These are phyloP conservation scores for Amanita rimosa DNA, from an alignment of 768 basidiomycete species.

Conservation along the genomic window DNA sequence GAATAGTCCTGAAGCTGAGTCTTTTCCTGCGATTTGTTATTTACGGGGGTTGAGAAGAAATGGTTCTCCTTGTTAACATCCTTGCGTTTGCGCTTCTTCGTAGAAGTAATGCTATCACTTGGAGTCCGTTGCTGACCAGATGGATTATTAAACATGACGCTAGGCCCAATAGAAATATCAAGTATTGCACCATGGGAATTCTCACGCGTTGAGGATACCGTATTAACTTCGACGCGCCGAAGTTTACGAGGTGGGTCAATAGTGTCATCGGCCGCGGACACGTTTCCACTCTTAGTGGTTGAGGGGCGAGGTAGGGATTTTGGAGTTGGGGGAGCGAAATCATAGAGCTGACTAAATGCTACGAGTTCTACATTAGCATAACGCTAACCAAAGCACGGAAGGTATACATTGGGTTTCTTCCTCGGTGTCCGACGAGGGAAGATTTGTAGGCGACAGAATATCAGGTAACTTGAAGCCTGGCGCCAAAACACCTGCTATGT, in stretches of 20 bases:
- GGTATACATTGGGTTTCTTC: slow-evolving; percentile 11
- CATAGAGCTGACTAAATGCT: neutral
- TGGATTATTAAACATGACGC: neutral
- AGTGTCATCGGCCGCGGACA: neutral
- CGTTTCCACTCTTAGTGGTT: neutral
- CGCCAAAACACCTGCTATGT: neutral
- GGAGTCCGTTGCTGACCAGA: neutral
- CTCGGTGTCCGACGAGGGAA: slow-evolving; percentile 14
- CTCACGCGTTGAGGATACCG: neutral
- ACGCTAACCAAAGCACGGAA: neutral
- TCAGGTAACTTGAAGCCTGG: slow-evolving; percentile 14
- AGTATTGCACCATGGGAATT: neutral
- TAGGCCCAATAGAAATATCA: neutral
- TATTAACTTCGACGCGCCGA: slow-evolving; percentile 1
- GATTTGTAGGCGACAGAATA: neutral
- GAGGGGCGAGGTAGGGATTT: neutral
- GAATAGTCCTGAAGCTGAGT: slow-evolving; percentile 28
- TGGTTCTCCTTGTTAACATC: slow-evolving; percentile 13
- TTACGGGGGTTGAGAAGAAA: slow-evolving; percentile 13
- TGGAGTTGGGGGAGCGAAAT: neutral
- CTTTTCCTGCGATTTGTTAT: slow-evolving; percentile 9
- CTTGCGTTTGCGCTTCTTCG: slow-evolving; percentile 5
- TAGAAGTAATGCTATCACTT: neutral
- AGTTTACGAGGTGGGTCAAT: neutral
- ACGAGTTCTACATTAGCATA: neutral